Percentiles rank a stretch among this genome's conserved stretches.
phyloP scores from a whole-genome alignment of 805 yeast genomes.

The Dipodascus albidus region DNA sequence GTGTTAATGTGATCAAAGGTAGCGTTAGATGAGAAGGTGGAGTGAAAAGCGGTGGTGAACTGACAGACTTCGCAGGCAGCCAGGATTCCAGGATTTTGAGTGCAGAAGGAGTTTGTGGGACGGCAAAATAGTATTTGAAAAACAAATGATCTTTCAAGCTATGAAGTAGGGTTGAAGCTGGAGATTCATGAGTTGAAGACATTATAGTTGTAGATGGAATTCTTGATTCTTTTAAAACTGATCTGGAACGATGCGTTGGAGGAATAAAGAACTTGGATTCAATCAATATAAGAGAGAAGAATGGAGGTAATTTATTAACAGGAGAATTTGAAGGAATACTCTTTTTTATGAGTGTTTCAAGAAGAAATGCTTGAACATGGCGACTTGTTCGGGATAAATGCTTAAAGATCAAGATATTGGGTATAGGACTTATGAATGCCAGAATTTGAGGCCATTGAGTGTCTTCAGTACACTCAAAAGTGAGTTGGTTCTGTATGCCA shows the following conservation, averaged over 20 bases:
- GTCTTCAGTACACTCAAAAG: not conserved
- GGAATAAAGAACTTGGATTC: not conserved
- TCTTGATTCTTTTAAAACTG: not conserved
- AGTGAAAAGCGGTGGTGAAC: not conserved
- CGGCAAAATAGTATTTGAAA: not conserved
- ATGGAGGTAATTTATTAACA: not conserved
- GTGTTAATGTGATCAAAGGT: constrained; percentile 28
- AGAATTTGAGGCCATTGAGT: not conserved
- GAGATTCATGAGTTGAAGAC: not conserved
- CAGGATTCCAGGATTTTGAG: not conserved
- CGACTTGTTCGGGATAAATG: not conserved
- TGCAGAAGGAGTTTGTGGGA: not conserved
- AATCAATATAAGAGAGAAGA: not conserved
- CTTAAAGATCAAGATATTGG: not conserved
- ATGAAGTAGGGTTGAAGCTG: not conserved
- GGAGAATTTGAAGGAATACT: not conserved
- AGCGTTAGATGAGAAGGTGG: not conserved
- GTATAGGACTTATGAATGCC: not conserved
- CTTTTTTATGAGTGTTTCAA: not conserved
- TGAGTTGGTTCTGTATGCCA: not conserved
- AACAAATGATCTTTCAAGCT: not conserved
- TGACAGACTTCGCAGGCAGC: not conserved
- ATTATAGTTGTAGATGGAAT: not conserved
- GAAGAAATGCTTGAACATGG: not conserved
- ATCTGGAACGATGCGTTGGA: not conserved